Conservation (phyloP, 2,329 filamentous ascomycete species). For the Gremmenia infestans region DNA sequence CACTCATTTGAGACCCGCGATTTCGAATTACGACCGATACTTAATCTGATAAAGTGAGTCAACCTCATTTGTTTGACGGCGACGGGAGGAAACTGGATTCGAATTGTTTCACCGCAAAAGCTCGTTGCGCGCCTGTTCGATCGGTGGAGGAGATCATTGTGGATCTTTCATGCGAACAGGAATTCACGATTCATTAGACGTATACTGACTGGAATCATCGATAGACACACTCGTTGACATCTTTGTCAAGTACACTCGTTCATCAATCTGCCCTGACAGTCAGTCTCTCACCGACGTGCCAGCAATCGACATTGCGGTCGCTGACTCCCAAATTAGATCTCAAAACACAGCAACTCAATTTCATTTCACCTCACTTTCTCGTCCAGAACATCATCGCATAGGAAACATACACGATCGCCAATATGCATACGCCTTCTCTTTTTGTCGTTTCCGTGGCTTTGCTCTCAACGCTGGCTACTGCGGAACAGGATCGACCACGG, state of each 20-base stretch:
- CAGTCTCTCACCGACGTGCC: slow-evolving; percentile 28
- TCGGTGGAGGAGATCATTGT: slow-evolving; percentile 11
- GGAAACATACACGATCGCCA: slow-evolving; percentile 28
- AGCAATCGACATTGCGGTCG: neutral
- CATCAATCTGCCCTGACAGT: slow-evolving; percentile 44
- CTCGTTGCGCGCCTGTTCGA: neutral
- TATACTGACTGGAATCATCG: slow-evolving; percentile 19
- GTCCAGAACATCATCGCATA: slow-evolving; percentile 9
- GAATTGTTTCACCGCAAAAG: slow-evolving; percentile 1
- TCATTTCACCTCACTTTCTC: slow-evolving; percentile 7
- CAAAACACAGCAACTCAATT: slow-evolving; percentile 14
- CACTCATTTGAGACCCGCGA: slow-evolving; percentile 31
- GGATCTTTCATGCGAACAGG: slow-evolving; percentile 26
- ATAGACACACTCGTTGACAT: slow-evolving; percentile 46
- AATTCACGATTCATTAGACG: slow-evolving; percentile 9
- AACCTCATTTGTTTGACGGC: neutral
- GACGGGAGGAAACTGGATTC: neutral
- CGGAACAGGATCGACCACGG: slow-evolving; percentile 42
- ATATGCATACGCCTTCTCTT: slow-evolving; percentile 47
- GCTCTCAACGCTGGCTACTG: slow-evolving; percentile 41
- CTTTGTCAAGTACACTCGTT: slow-evolving; percentile 58
- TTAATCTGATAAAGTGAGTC: slow-evolving; percentile 30
- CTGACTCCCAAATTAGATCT: slow-evolving; percentile 21
- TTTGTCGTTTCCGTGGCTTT: slow-evolving; percentile 46
- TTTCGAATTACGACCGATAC: slow-evolving; percentile 21